phyloP scores from a whole-genome alignment of 148 eudicot genomes.

The Salicornia ramosissima region DNA sequence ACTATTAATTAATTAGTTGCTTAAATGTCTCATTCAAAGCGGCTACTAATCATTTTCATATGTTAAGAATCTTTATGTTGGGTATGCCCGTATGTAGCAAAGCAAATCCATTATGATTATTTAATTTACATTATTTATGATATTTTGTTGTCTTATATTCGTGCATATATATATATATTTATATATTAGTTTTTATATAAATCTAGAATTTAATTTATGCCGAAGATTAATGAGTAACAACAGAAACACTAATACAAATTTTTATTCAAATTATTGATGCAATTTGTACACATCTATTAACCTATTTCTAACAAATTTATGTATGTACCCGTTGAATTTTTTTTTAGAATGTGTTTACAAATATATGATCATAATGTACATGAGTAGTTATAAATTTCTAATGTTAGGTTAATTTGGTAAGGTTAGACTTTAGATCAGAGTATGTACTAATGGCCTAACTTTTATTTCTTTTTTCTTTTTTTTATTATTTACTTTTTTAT shows the following conservation, averaged over 20 bases:
- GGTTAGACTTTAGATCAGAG: neutral
- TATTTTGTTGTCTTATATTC: neutral
- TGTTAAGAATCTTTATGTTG: slow-evolving; percentile 19
- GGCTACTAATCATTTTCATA: slow-evolving; percentile 16
- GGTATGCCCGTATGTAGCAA: slow-evolving; percentile 8
- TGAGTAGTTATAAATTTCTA: neutral
- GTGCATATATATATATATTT: neutral
- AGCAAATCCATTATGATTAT: slow-evolving; percentile 19
- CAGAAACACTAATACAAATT: too few species aligned
- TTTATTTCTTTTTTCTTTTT: neutral
- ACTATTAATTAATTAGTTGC: neutral
- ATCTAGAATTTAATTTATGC: too few species aligned
- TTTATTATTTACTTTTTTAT: too few species aligned
- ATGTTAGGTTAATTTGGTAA: neutral
- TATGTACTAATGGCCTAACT: neutral
- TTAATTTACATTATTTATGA: neutral
- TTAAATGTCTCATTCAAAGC: slow-evolving; percentile 24
- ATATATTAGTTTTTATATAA: too few species aligned
- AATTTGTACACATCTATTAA: neutral
- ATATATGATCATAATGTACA: neutral
- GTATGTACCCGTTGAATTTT: neutral
- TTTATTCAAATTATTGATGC: too few species aligned
- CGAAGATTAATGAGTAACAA: too few species aligned
- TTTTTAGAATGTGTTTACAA: neutral
- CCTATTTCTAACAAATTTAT: neutral